These are phyloP conservation scores for Carex pumila DNA, from an alignment of 176 grass and related monocot genomes.

Conservation along the genomic window DNA sequence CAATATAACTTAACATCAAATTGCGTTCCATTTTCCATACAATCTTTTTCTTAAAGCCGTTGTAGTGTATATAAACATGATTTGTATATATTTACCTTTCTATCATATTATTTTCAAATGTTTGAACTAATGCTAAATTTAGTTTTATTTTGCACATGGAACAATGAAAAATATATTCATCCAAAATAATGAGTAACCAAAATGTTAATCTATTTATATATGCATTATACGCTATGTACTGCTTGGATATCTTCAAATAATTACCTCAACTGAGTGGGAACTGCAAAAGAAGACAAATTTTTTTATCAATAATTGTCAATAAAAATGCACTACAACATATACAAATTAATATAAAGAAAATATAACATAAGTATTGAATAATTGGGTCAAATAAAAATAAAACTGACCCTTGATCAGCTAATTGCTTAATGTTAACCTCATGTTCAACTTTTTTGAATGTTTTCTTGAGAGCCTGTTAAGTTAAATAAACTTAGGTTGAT, in stretches of 20 bases:
- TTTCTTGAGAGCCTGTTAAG: conserved; percentile 29
- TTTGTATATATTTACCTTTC: not conserved
- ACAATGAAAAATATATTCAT: not conserved
- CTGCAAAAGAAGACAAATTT: conserved; percentile 21
- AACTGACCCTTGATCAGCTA: conserved; percentile 17
- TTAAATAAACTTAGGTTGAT: not conserved
- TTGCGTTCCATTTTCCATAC: not conserved
- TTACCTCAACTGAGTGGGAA: conserved; percentile 32
- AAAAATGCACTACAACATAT: not conserved
- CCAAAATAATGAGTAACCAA: not conserved
- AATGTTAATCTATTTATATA: not conserved
- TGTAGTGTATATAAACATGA: not conserved
- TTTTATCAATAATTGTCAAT: conserved; percentile 5
- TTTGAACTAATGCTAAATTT: not conserved
- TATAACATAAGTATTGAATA: not conserved
- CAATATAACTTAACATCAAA: not conserved
- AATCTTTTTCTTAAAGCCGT: not conserved
- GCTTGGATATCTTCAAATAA: not conserved
- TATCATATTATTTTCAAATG: not conserved
- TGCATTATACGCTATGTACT: not conserved
- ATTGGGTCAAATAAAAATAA: not conserved
- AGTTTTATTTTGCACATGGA: not conserved
- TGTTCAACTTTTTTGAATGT: conserved; percentile 39
- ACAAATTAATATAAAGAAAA: not conserved
- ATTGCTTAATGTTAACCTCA: conserved; percentile 35